These are phyloP conservation scores for Acer saccharum DNA, from an alignment of 345 rosid genomes.

Conservation along the genomic window DNA sequence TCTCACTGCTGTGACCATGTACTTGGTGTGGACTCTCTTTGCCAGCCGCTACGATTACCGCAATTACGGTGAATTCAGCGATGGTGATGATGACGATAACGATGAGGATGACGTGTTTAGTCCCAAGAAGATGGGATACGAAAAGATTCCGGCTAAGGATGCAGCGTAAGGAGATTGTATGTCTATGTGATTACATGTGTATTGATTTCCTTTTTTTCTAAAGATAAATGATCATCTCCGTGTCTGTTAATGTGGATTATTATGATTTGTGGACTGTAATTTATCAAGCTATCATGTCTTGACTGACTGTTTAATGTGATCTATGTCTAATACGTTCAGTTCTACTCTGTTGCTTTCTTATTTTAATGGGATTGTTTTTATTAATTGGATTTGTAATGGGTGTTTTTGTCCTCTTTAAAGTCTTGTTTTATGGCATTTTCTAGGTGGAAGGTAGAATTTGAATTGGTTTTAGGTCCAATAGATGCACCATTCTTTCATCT, in stretches of 20 bases:
- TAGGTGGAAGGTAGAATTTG: neutral
- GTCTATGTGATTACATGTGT: conserved; percentile 9
- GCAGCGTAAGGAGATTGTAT: conserved; percentile 32
- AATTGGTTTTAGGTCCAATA: too few species aligned
- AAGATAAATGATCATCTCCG: neutral
- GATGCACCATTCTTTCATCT: neutral
- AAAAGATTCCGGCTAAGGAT: conserved; percentile 59
- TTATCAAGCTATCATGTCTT: conserved; percentile 8
- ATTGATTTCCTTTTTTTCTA: neutral
- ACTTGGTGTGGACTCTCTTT: conserved; percentile 79
- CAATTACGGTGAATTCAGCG: conserved; percentile 34
- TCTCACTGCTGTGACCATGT: conserved; percentile 87
- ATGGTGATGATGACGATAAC: conserved; percentile 13
- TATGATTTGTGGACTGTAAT: neutral
- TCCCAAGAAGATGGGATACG: conserved; percentile 80
- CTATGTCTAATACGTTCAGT: neutral
- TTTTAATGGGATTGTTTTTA: neutral
- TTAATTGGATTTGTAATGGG: neutral
- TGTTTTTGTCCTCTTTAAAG: neutral
- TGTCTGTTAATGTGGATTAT: conserved; percentile 14
- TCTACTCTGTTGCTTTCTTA: neutral
- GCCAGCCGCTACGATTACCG: conserved; percentile 41
- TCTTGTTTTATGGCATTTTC: too few species aligned
- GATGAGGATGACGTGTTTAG: conserved; percentile 29
- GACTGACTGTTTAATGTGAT: conserved; percentile 3